A percentile compares a stretch with the other conserved stretches of the same genome.
phyloP scores from a whole-genome alignment of 2,329 filamentous ascomycete species.

The Rhexocercosporidium sp. region DNA sequence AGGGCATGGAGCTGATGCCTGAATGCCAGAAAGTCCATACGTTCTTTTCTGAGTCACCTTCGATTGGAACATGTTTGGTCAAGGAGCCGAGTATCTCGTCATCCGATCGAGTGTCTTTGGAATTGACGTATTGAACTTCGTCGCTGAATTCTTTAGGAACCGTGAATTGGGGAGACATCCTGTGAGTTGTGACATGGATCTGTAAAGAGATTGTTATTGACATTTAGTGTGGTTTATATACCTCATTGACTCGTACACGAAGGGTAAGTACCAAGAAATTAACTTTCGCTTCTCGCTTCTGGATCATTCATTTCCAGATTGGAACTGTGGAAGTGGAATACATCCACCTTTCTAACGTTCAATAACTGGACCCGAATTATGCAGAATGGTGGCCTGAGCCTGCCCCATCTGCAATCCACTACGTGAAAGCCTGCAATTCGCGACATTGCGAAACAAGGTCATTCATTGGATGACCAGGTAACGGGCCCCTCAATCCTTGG shows the following conservation, averaged over 20 bases:
- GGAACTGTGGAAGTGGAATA: neutral
- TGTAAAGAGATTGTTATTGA: neutral
- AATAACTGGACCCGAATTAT: neutral
- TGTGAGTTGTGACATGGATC: neutral
- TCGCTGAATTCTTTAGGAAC: constrained; percentile 4
- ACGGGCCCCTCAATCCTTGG: too few species aligned
- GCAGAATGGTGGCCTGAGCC: neutral
- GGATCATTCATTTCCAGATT: too few species aligned
- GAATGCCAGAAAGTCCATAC: constrained; percentile 53
- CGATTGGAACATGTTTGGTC: constrained; percentile 40
- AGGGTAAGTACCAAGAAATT: neutral
- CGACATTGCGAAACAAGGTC: neutral
- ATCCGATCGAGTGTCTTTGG: constrained; percentile 40
- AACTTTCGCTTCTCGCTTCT: neutral
- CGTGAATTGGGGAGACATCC: constrained; percentile 1
- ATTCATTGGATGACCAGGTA: neutral
- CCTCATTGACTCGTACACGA: neutral
- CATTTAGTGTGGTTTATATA: neutral
- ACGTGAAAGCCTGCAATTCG: neutral
- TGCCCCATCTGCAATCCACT: neutral
- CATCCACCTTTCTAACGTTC: neutral
- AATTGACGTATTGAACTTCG: constrained; percentile 8
- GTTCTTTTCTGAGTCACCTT: constrained; percentile 46
- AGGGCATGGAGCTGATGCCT: constrained; percentile 45
- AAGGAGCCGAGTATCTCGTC: constrained; percentile 48